Percentiles rank a stretch among this genome's conserved stretches.
These are phyloP conservation scores for Aotearoamyces nothofagi DNA, from an alignment of 2,329 filamentous ascomycete species.

Conservation along the genomic window DNA sequence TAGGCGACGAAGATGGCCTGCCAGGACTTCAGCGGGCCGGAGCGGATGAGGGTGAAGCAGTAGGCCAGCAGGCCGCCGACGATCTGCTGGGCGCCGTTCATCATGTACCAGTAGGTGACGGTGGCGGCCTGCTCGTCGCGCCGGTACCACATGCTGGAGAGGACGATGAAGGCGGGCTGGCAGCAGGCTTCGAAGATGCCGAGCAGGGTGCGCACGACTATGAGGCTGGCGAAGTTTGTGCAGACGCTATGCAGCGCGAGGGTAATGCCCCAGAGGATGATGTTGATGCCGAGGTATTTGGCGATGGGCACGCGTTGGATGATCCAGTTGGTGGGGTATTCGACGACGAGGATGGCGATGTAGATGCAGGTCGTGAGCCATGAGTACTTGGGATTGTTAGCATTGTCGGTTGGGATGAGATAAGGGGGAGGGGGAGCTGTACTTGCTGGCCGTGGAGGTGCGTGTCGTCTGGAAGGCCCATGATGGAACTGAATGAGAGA, in stretches of 20 bases:
- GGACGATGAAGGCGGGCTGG: conserved; percentile 50
- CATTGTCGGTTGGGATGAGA: conserved; percentile 2
- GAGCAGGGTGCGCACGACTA: conserved; percentile 49
- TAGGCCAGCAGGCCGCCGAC: conserved; percentile 48
- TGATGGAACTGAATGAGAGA: conserved; percentile 45
- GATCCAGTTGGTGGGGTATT: conserved; percentile 9
- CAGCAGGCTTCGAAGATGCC: conserved; percentile 54
- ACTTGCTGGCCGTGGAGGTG: conserved; percentile 11
- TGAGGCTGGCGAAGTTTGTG: conserved; percentile 41
- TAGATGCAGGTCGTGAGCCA: conserved; percentile 67
- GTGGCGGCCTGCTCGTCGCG: conserved; percentile 50
- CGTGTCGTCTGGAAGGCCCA: conserved; percentile 34
- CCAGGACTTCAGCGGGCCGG: conserved; percentile 40
- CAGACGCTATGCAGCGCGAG: conserved; percentile 46
- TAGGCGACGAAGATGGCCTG: conserved; percentile 38
- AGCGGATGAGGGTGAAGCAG: conserved; percentile 36
- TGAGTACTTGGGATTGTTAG: conserved; percentile 33
- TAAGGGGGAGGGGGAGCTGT: conserved; percentile 1
- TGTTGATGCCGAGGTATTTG: conserved; percentile 43
- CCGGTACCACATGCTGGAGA: conserved; percentile 60
- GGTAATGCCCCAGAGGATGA: conserved; percentile 41
- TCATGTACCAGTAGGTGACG: conserved; percentile 42
- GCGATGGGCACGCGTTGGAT: conserved; percentile 38
- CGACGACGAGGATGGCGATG: conserved; percentile 28
- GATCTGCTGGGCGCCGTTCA: conserved; percentile 47